Base-by-base conservation (phyloP, 2,329 filamentous ascomycete species). In the Hypocreales sp. region DNA sequence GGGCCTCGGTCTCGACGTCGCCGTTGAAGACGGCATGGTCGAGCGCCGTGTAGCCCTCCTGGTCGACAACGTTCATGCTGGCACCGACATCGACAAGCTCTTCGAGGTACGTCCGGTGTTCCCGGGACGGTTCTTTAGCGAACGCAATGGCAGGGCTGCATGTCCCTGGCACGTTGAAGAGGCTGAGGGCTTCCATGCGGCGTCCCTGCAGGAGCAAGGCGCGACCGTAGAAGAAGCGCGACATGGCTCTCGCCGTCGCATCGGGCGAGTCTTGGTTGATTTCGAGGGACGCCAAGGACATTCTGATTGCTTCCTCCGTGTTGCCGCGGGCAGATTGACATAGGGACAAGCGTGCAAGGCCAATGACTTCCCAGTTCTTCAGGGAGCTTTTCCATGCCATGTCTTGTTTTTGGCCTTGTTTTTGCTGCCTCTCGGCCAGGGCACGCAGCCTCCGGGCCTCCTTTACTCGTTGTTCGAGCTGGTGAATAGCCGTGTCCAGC, bases 111-210 rank as follows among this genome's bases (percentile, higher is more conserved):
- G 35, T 28, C 1, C 42, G 36, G 28, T 56, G 41, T 35, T 58
- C 53, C 2, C 35, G 32, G 1, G 46, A 55, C 1, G 50, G 50
- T 29, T 56, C 54, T 29, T 50, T 55, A 36, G 44, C 50, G 12
- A 58, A 34, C 1, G 48, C 50, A 13, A 53, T 48, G n/a, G 46
- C 44, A 5, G 51, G 45, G 0, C 50, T 44, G 29, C 46, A 48
- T 1, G 28, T 30, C 9, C 35, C 30, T 1, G 31, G 27, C 2
- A 39, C 22, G 26, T 50, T 46, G 34, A 53, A 50, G 21, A 47
- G 40, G 11, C 25, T 13, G 20, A 46, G 26, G 2, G 49, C 50
- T 20, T 42, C 40, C 8, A 40, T 35, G 2, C 22, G 27, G 15
- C 38, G 35, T 1, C 44, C 45, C 5, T 37, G 26, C 3, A 25